Conservation (phyloP, 768 basidiomycete species). For the Boletus pseudopeckii region DNA sequence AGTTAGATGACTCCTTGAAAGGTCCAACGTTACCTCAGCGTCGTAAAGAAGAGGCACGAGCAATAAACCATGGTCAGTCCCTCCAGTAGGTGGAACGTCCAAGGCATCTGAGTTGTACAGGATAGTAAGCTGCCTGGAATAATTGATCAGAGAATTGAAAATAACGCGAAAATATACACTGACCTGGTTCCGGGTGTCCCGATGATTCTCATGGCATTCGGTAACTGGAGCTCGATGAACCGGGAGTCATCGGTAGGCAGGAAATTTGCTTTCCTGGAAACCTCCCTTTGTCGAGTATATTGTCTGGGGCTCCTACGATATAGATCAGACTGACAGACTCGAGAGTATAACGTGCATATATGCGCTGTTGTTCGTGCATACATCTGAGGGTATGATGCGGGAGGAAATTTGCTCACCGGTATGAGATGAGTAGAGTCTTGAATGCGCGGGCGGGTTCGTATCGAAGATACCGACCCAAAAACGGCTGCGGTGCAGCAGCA, state of each 20-base stretch:
- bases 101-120: slow-evolving; percentile 58
- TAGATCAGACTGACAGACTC: slow-evolving; percentile 5
- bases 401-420: slow-evolving; percentile 44
- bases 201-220: slow-evolving; percentile 60
- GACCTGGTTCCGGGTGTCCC: slow-evolving; percentile 54
- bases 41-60: slow-evolving; percentile 59
- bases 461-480: slow-evolving; percentile 70
- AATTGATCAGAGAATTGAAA: neutral
- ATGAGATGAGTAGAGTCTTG: slow-evolving; percentile 71
- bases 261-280: slow-evolving; percentile 12
- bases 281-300: slow-evolving; percentile 18
- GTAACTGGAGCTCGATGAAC: slow-evolving; percentile 45
- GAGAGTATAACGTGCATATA: slow-evolving; percentile 15
- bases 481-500: slow-evolving; percentile 52
- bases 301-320: slow-evolving; percentile 19
- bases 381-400: neutral
- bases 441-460: slow-evolving; percentile 78
- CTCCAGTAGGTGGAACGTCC: slow-evolving; percentile 7
- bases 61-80: slow-evolving; percentile 35
- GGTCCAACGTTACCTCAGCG: slow-evolving; percentile 43
- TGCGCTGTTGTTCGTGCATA: slow-evolving; percentile 18
- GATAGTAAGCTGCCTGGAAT: slow-evolving; percentile 38
- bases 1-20: slow-evolving; percentile 1
- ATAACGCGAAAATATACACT: slow-evolving; percentile 1
- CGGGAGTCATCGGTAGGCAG: slow-evolving; percentile 20